Evolutionary conservation across 768 basidiomycete genomes (phyloP).

Genomic region (Boletus speciosus): DNA sequence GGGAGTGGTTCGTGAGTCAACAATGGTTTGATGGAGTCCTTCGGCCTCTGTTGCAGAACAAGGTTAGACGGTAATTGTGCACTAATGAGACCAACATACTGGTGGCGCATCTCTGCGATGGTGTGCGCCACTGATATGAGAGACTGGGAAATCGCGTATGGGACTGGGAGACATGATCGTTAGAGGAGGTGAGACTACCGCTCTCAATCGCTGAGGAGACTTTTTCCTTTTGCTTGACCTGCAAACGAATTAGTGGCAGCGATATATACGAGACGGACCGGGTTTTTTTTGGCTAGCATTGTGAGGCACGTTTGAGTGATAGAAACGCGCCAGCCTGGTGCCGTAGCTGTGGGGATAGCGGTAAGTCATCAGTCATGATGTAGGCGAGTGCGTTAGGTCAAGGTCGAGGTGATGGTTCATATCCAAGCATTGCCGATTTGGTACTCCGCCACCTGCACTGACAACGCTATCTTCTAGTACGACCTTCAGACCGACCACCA

Average conservation of each 20-base stretch:
- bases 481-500: constrained; percentile 12
- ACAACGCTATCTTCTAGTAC: background rate
- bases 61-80: constrained; percentile 11
- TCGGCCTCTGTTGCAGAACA: constrained; percentile 19
- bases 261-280: constrained; percentile 29
- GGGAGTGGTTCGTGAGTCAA: constrained; percentile 23
- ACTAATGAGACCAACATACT: constrained; percentile 18
- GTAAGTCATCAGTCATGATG: constrained; percentile 24
- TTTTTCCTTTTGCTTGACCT: constrained; percentile 9
- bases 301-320: constrained; percentile 26
- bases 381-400: constrained; percentile 25
- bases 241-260: constrained; percentile 8
- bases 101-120: constrained; percentile 20
- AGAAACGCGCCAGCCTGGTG: constrained; percentile 34
- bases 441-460: constrained; percentile 27
- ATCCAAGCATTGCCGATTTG: constrained; percentile 29
- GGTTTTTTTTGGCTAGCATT: constrained; percentile 18
- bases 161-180: constrained; percentile 10
- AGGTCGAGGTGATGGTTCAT: constrained; percentile 31
- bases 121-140: constrained; percentile 4
- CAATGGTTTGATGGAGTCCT: constrained; percentile 14
- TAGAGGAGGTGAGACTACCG: constrained; percentile 7
- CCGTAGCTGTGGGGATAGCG: constrained; percentile 30
- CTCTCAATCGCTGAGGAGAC: constrained; percentile 10
- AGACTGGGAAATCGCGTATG: constrained; percentile 12